Conservation (phyloP, 1,284 basidiomycete species). For the Laetiporus sulphureus region DNA sequence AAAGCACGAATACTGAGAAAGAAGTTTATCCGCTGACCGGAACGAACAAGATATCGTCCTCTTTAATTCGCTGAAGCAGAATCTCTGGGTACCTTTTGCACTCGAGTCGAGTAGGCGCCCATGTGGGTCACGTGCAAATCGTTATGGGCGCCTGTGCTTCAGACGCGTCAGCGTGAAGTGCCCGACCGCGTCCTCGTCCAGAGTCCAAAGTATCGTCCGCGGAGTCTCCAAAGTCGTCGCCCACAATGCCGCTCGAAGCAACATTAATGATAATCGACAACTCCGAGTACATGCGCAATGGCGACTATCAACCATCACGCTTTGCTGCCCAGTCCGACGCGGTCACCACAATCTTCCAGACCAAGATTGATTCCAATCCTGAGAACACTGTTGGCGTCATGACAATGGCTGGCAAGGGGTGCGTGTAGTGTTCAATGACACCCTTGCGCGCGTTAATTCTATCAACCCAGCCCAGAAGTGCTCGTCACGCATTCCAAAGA, state of each 20-base stretch:
- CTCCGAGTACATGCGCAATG: conserved; percentile 95
- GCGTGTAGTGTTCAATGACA: conserved; percentile 23
- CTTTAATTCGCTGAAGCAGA: too few species aligned
- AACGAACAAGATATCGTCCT: too few species aligned
- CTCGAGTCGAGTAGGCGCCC: too few species aligned
- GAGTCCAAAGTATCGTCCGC: neutral
- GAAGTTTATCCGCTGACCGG: too few species aligned
- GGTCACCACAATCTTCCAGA: conserved; percentile 85
- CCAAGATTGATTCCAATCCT: conserved; percentile 93
- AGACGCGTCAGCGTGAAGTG: conserved; percentile 9
- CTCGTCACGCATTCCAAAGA: conserved; percentile 95
- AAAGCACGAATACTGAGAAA: conserved; percentile 54
- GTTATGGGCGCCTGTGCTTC: neutral
- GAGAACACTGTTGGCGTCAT: conserved; percentile 97
- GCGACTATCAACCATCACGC: conserved; percentile 85
- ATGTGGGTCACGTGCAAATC: conserved; percentile 4
- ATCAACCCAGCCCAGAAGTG: conserved; percentile 72
- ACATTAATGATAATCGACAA: conserved; percentile 93
- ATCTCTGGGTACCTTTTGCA: too few species aligned
- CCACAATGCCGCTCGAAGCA: conserved; percentile 87
- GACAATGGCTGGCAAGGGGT: conserved; percentile 97
- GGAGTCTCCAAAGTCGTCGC: neutral
- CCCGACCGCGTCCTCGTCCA: conserved; percentile 1
- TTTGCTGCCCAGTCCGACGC: conserved; percentile 93
- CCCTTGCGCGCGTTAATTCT: neutral